These are phyloP conservation scores for Ogataea degrootiae DNA, from an alignment of 805 yeast genomes.

Conservation along the genomic window DNA sequence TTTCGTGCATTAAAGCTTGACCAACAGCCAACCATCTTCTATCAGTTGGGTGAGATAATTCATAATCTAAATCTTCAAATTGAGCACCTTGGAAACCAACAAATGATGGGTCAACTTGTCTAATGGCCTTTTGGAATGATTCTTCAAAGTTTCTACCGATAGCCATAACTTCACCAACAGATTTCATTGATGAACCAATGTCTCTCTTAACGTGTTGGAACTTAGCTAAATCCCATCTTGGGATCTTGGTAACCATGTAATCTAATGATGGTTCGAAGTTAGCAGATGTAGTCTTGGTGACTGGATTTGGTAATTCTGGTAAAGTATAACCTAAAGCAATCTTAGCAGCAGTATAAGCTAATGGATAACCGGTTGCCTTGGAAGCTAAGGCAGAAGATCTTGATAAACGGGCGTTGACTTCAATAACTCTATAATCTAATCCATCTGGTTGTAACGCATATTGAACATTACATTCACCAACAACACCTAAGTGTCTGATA, in stretches of 20 bases:
- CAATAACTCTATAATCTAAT: slow-evolving; percentile 91
- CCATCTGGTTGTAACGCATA: slow-evolving; percentile 96
- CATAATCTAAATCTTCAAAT: slow-evolving; percentile 72
- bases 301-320: slow-evolving; percentile 94
- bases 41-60: slow-evolving; percentile 83
- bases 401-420: slow-evolving; percentile 94
- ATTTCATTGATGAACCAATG: slow-evolving; percentile 94
- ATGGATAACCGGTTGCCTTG: slow-evolving; percentile 97
- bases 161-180: slow-evolving; percentile 99
- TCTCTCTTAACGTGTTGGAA: slow-evolving; percentile 93
- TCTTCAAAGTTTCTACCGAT: slow-evolving; percentile 98
- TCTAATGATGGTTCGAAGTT: slow-evolving; percentile 96
- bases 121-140: slow-evolving; percentile 93
- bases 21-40: slow-evolving; percentile 98
- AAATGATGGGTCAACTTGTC: slow-evolving; percentile 90
- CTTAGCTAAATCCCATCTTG: slow-evolving; percentile 96
- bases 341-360: slow-evolving; percentile 98
- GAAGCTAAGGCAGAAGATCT: slow-evolving; percentile 98
- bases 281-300: slow-evolving; percentile 92
- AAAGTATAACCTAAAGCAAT: slow-evolving; percentile 91
- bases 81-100: slow-evolving; percentile 88
- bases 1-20: slow-evolving; percentile 89
- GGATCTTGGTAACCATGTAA: slow-evolving; percentile 94
- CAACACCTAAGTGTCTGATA: slow-evolving; percentile 96
- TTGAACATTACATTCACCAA: slow-evolving; percentile 98